These are phyloP conservation scores for Lophiotrema nucula DNA, from an alignment of 495 filamentous ascomycete species.

Conservation along the genomic window DNA sequence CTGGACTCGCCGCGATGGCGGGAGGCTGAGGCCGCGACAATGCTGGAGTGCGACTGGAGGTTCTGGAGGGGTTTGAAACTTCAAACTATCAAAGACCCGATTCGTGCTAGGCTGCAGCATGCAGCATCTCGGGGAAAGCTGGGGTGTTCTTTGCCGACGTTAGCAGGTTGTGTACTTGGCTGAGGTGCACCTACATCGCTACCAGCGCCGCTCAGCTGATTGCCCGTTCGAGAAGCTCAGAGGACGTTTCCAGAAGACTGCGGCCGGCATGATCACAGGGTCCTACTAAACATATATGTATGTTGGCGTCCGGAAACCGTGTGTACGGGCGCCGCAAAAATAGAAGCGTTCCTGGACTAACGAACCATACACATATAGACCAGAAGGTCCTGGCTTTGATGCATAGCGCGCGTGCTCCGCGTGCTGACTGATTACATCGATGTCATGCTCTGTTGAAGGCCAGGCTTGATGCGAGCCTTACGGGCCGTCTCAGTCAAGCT, in stretches of 20 bases:
- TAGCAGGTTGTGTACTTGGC: background rate
- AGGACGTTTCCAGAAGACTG: conserved; percentile 5
- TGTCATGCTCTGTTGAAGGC: too few species aligned
- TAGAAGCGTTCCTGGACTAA: conserved; percentile 25
- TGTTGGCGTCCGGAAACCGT: background rate
- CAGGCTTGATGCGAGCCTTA: background rate
- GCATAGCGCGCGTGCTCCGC: background rate
- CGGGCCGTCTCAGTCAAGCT: conserved; percentile 6
- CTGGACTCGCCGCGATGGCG: conserved; percentile 1
- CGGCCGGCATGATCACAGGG: background rate
- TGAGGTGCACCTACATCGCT: background rate
- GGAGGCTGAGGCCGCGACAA: conserved; percentile 20
- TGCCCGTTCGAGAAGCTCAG: conserved; percentile 17
- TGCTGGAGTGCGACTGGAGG: conserved; percentile 6
- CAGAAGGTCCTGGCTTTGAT: background rate
- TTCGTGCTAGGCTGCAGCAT: conserved; percentile 17
- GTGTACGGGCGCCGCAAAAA: conserved; percentile 17
- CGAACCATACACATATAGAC: conserved; percentile 4
- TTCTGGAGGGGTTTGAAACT: conserved; percentile 18
- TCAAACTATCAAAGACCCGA: conserved; percentile 28
- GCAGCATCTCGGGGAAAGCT: conserved; percentile 3
- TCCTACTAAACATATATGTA: conserved; percentile 7
- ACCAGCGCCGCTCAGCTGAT: background rate
- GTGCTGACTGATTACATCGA: conserved; percentile 28
- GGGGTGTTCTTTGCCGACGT: conserved; percentile 15